Conservation (phyloP, 345 rosid genomes). For the Lepidium aucheri region DNA sequence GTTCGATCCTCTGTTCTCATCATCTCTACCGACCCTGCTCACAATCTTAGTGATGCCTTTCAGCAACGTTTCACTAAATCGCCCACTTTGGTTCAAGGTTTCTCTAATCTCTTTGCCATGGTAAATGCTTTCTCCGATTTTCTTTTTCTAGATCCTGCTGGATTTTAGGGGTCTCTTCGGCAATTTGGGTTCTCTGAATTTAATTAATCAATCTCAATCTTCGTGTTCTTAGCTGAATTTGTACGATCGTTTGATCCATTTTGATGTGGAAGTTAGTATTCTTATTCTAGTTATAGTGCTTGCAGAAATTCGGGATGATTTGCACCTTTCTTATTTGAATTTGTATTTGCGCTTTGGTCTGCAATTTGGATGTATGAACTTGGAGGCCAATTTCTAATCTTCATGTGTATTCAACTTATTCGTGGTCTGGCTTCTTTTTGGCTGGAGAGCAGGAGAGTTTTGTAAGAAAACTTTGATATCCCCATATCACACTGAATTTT, state of each 20-base stretch:
- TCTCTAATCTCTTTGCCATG: conserved; percentile 93
- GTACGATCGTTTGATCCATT: background rate
- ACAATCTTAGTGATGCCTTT: conserved; percentile 98
- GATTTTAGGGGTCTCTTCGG: background rate
- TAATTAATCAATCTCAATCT: background rate
- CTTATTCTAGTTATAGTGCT: background rate
- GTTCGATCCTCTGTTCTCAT: conserved; percentile 92
- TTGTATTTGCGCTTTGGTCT: background rate
- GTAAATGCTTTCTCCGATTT: conserved; percentile 26
- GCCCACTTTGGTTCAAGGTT: conserved; percentile 86
- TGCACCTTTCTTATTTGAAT: background rate
- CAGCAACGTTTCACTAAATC: conserved; percentile 90
- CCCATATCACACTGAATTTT: background rate
- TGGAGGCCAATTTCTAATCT: background rate
- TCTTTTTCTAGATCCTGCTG: background rate
- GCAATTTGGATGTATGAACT: background rate
- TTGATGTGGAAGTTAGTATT: background rate
- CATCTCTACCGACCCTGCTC: conserved; percentile 99
- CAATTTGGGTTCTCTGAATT: background rate
- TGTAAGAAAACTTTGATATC: background rate
- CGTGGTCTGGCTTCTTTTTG: background rate
- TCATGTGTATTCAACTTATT: background rate
- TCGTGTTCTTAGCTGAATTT: background rate
- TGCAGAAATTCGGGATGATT: background rate
- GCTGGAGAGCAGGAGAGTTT: no score